Percentiles rank a stretch among this genome's conserved stretches.
These are phyloP conservation scores for Aspergillus ruber DNA, from an alignment of 2,329 filamentous ascomycete genomes.

Conservation along the genomic window DNA sequence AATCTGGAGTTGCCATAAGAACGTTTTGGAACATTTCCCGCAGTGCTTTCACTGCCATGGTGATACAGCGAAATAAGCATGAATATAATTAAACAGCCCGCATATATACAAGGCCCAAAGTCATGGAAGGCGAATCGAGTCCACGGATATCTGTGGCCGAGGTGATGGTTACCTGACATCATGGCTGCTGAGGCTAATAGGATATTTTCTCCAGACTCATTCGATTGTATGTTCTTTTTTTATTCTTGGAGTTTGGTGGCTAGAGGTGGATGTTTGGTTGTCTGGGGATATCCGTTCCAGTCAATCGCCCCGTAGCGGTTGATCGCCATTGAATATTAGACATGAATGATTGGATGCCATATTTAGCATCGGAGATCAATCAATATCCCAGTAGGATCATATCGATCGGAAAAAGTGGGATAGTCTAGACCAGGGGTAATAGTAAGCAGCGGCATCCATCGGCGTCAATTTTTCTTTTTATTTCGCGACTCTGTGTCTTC, in stretches of 20 bases:
- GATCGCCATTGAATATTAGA: too few species aligned
- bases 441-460: too few species aligned
- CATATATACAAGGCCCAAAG: background rate
- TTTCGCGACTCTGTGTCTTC: too few species aligned
- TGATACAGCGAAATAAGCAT: slow-evolving; percentile 1
- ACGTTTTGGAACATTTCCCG: slow-evolving; percentile 16
- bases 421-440: too few species aligned
- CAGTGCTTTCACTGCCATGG: slow-evolving; percentile 9
- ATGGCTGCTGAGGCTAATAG: slow-evolving; percentile 7
- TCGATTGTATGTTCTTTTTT: background rate
- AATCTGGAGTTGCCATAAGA: slow-evolving; percentile 19
- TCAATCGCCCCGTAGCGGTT: too few species aligned
- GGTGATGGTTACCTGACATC: slow-evolving; percentile 26
- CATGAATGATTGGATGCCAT: too few species aligned
- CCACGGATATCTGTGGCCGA: background rate
- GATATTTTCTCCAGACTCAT: background rate
- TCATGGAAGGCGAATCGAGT: background rate
- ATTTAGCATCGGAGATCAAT: too few species aligned
- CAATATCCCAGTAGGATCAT: too few species aligned
- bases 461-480: too few species aligned
- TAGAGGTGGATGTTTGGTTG: background rate
- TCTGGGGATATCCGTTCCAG: too few species aligned
- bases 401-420: too few species aligned
- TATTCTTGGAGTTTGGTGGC: background rate
- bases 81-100: background rate